phyloP scores from a whole-genome alignment of 805 yeast species.

The Zygosaccharomyces pseudorouxii region DNA sequence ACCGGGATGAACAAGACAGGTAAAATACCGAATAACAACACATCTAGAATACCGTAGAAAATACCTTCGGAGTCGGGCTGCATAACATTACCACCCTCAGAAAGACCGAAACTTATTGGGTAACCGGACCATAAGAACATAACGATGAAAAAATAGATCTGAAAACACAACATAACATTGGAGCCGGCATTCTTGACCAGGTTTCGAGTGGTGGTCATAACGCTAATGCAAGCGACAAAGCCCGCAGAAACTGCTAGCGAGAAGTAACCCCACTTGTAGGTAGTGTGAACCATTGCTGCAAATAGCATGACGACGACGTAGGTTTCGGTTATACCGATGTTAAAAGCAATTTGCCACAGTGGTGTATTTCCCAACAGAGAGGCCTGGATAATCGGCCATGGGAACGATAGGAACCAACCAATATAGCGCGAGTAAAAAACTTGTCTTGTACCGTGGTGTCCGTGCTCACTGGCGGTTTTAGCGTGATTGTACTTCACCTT shows the following conservation, averaged over 20 bases:
- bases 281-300: constrained; percentile 41
- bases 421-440: constrained; percentile 53
- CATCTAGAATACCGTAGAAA: too few species aligned
- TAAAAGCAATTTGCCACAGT: constrained; percentile 26
- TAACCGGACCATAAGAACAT: constrained; percentile 21
- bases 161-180: constrained; percentile 26
- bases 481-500: constrained; percentile 49
- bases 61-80: too few species aligned
- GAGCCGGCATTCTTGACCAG: constrained; percentile 19
- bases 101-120: too few species aligned
- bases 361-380: constrained; percentile 27
- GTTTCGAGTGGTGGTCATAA: constrained; percentile 29
- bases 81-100: too few species aligned
- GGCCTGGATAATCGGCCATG: constrained; percentile 43
- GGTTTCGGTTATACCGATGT: constrained; percentile 37
- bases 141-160: constrained; percentile 23
- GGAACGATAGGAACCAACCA: constrained; percentile 52
- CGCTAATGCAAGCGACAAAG: constrained; percentile 19
- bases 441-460: constrained; percentile 43
- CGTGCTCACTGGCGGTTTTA: constrained; percentile 28
- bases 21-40: too few species aligned
- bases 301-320: constrained; percentile 43
- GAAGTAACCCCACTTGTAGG: constrained; percentile 51
- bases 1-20: too few species aligned
- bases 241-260: constrained; percentile 36